Base-by-base conservation (phyloP, 768 basidiomycete species). In the Cantharellus cinnabarinus region DNA sequence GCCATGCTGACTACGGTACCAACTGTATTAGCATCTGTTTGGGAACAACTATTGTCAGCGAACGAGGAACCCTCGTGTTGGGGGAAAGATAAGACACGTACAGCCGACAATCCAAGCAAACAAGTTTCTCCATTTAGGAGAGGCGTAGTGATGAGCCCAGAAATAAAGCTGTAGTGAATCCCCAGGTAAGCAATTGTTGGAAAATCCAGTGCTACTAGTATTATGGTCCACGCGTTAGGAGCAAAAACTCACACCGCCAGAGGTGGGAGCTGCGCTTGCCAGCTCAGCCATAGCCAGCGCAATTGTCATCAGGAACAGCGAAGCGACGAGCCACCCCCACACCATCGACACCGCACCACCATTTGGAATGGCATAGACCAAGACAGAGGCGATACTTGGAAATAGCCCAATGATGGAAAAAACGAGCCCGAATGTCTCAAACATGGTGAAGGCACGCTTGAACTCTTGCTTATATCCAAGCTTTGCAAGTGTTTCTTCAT, bases 41-140 rank as follows among this genome's bases (percentile, higher is more conserved):
- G 52, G 7, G 7, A 38, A 35, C 2, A 2, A 59, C 48, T 10
- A 41, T 50, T 37, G 20, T 52, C 38, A 29, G 20, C 20, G 66
- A 79, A 74, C 29, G 81, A 76, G 14, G 77, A 80, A 2, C 81
- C 76, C 56, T 73, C 66, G 58, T 68, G 59, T 10, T 29, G 20
- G 4, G 5, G 41, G 10, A 41, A 15, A 42, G n/a, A 14, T 5
- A 52, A 34, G 42, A 0, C 29, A 70, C 77, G 5, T 63, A 82
- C 80, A 82, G 41, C 82, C 82, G 2, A 83, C 81, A 41, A 83
- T 72, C 82, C 82, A 84, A 4, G 78, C 75, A 15, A 83, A 74
- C 4, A 84, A 67, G 60, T 78, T 78, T 29, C 77, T 71, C 68
- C 75, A 83, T 41, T 75, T 67, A 4, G 77, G 77, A 3, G 79